Evolutionary conservation across 768 basidiomycete genomes (phyloP), one percentile per base, ranked within the genome.

Genomic region (Rhodocollybia butyracea): DNA sequence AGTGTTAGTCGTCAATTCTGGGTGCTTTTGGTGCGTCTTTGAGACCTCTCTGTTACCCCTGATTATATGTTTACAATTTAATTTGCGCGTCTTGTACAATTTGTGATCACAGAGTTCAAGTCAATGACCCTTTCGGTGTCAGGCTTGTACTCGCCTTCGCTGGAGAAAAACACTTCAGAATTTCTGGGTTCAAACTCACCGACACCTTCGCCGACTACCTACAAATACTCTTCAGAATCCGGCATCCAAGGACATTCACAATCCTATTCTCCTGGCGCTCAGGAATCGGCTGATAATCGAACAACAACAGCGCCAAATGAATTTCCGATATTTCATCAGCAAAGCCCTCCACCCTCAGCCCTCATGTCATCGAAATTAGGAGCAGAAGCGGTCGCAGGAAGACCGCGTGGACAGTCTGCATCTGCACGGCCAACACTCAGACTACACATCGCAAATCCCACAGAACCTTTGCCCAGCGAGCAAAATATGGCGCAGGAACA

Each of bases 371-470:
- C 46, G 3, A 31, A 30, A 8, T 31, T 31, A 21, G 46, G 32
- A 30, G 32, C 31, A 11, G 48, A 50, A 24, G 11, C 26, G 22
- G 17, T 34, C 12, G 26, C 10, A 36, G 34, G 31, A 22, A 40
- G 53, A 26, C 43, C 42, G 1, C 45, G 53, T 21, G 53, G 53
- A 22, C 41, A 54, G 21, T 54, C 53, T 13, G 53, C 53, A 3
- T 29, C 51, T 41, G 38, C 51, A 32, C 42, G 53, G 17, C 53
- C 53, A 21, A 54, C 27, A n/a, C 43, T 54, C 11, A 15, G 53
- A 15, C 32, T 54, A 22, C 53, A 54, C 22, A 54, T 54, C n/a
- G 53, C 53, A 13, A 54, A 54, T 54, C 53, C 53, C n/a, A 54
- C 53, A 6, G 53, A 45, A 12, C 42, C 21, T 34, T 13, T n/a